Conservation (phyloP, 2,329 filamentous ascomycete species). For the Eutypella sp. region DNA sequence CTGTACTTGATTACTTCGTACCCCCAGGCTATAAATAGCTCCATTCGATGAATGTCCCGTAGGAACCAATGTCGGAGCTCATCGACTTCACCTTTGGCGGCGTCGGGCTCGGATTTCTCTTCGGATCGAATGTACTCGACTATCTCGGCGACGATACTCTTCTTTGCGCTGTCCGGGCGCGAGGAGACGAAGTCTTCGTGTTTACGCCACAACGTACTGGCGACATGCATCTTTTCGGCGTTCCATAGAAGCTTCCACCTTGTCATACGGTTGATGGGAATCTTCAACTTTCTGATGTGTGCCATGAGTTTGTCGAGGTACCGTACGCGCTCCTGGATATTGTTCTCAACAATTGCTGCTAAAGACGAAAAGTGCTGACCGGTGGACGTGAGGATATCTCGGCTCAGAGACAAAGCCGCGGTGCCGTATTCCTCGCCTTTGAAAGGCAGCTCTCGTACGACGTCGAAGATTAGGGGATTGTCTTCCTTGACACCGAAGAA, state of each 20-base stretch:
- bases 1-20: conserved; percentile 71
- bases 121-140: conserved; percentile 72
- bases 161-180: conserved; percentile 56
- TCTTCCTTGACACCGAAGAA: conserved; percentile 81
- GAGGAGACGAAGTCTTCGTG: conserved; percentile 66
- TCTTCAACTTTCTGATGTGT: conserved; percentile 63
- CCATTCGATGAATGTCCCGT: conserved; percentile 66
- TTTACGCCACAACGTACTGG: conserved; percentile 71
- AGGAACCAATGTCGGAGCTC: conserved; percentile 83
- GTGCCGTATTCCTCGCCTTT: conserved; percentile 64
- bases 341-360: conserved; percentile 73
- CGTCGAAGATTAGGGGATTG: conserved; percentile 83
- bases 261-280: conserved; percentile 59
- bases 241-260: conserved; percentile 82
- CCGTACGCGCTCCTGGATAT: conserved; percentile 66
- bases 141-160: conserved; percentile 68
- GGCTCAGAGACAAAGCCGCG: conserved; percentile 74
- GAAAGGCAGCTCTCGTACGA: conserved; percentile 62
- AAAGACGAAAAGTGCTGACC: conserved; percentile 69
- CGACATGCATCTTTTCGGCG: conserved; percentile 84
- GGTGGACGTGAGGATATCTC: conserved; percentile 74
- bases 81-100: conserved; percentile 67
- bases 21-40: conserved; percentile 74
- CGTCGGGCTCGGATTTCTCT: conserved; percentile 64
- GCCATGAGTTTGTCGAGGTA: conserved; percentile 71